Conservation (phyloP, 139 green algal genomes). For the Tetradesmus lagerheimii region DNA sequence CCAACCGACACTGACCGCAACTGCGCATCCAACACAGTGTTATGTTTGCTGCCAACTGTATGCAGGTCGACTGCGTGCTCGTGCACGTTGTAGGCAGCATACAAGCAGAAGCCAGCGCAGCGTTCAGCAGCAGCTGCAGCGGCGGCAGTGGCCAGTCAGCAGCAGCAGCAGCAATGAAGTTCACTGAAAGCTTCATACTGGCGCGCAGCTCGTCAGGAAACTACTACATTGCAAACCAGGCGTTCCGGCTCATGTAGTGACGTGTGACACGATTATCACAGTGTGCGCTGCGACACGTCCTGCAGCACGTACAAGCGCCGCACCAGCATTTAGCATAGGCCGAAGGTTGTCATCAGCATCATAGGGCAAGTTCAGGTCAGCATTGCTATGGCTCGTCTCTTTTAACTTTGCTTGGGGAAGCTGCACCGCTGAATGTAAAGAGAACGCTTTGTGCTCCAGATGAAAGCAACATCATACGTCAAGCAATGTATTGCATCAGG, state of each 20-base stretch:
- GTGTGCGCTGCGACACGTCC: background rate
- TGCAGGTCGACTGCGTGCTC: slow-evolving; percentile 60
- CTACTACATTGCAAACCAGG: slow-evolving; percentile 72
- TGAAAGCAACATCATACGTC: too few species aligned
- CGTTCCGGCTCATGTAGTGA: slow-evolving; percentile 38
- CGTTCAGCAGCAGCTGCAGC: background rate
- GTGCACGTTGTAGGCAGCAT: slow-evolving; percentile 53
- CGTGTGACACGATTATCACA: background rate
- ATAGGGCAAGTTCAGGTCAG: background rate
- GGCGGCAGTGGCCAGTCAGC: background rate
- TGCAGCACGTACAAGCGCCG: background rate
- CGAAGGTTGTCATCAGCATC: background rate
- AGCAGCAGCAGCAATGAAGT: slow-evolving; percentile 22
- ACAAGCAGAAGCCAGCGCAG: background rate
- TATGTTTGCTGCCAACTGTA: background rate
- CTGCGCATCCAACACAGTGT: background rate
- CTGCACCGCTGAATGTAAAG: too few species aligned
- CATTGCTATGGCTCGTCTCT: too few species aligned
- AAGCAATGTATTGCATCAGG: too few species aligned
- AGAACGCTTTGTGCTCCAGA: too few species aligned
- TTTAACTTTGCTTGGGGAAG: too few species aligned
- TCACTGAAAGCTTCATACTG: slow-evolving; percentile 67
- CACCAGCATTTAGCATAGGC: background rate
- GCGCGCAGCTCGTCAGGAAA: slow-evolving; percentile 59
- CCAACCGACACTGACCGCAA: background rate